Evolutionary conservation across 2,329 filamentous ascomycete genomes (phyloP), one percentile per base, ranked within the genome.

Genomic region (Fusarium ramigenum): DNA sequence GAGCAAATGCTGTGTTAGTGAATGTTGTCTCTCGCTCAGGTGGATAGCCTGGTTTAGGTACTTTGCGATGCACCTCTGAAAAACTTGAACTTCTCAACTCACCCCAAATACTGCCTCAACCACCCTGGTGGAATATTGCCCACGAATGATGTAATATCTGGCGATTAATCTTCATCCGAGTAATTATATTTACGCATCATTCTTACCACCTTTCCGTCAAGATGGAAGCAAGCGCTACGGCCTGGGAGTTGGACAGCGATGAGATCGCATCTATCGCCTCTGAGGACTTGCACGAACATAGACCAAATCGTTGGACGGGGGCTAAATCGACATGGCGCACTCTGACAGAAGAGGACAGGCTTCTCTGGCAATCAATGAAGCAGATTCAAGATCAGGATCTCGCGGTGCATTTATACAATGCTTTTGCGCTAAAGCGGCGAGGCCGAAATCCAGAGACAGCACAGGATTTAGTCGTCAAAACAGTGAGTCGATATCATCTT

Each of bases 401-500:
- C 16, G 86, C 89, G 1, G 83, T 91, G 49, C 95, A 97, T 82
- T 84, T 98, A 9, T 97, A 93, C 83, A 94, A 96, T 80, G 87
- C 92, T 0, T 92, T 92, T 82, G 88, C 88, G 40, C 84, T 97
- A 61, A 94, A 92, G 80, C 75, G 76, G 61, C 75, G 75, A 40
- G 78, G 71, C 11, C 74, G 68, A 40, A 72, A 80, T 46, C 60
- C 72, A 32, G 78, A 61, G 60, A 78, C 76, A 49, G 79, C 78
- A 5, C 61, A 74, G 25, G 76, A 78, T 47, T 60, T 82, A n/a
- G 74, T 75, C 15, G 64, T 81, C 34, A 75, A 75, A 64, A 78
- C 72, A 66, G 81, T 80, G 66, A 77, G 77, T 58, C 30, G 28
- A 23, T 19, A 39, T 21, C 23, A 21, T 18, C 4, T 34, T 39